These are phyloP conservation scores for Gossypium australe DNA, from an alignment of 345 rosid species.

Conservation along the genomic window DNA sequence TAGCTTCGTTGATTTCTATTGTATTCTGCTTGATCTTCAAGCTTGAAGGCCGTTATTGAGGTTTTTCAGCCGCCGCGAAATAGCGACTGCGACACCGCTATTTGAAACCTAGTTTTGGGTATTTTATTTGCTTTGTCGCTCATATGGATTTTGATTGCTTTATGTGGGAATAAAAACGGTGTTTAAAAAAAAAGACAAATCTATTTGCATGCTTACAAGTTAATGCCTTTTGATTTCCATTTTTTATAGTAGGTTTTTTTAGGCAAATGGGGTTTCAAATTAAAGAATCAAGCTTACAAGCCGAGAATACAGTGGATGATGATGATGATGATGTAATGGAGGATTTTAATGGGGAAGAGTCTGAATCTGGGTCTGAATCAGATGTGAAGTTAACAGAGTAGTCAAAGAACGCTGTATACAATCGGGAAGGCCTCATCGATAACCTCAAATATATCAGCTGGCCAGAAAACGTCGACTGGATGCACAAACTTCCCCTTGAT, in stretches of 20 bases:
- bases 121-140: not conserved
- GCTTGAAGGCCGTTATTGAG: not conserved
- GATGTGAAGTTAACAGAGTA: constrained; percentile 56
- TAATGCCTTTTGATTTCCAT: not conserved
- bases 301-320: not conserved
- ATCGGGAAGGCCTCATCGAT: constrained; percentile 61
- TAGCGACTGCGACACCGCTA: not conserved
- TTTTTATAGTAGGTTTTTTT: not conserved
- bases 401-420: constrained; percentile 46
- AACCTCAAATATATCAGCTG: constrained; percentile 79
- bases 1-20: too few relatives aligned
- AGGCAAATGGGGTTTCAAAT: not conserved
- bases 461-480: constrained; percentile 70
- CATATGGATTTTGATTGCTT: not conserved
- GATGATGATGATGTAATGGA: constrained; percentile 41
- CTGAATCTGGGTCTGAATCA: constrained; percentile 50
- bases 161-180: not conserved
- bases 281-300: not conserved
- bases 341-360: constrained; percentile 35
- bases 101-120: not conserved
- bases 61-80: not conserved
- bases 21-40: too few relatives aligned
- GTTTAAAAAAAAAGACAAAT: not conserved
- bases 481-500: constrained; percentile 56
- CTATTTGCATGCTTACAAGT: not conserved